A percentile compares a stretch with the other conserved stretches of the same genome.
Evolutionary conservation across 495 filamentous ascomycete genomes (phyloP).

Genomic region (Lindgomyces ingoldianus): DNA sequence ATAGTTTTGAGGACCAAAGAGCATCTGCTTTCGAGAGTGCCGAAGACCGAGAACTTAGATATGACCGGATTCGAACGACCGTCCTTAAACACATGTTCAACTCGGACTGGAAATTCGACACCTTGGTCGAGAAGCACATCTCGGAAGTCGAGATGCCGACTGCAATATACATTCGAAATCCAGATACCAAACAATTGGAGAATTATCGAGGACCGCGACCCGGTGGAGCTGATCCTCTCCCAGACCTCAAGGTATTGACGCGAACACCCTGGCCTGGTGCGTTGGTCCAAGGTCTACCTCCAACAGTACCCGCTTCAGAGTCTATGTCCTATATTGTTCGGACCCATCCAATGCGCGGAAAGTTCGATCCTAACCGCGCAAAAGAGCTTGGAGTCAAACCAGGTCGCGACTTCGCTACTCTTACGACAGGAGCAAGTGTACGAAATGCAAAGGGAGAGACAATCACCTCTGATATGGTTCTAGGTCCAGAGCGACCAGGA

Average conservation of each 20-base stretch:
- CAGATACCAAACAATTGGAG: slow-evolving; percentile 63
- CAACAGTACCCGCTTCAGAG: slow-evolving; percentile 60
- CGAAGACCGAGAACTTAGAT: slow-evolving; percentile 40
- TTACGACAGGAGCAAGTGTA: slow-evolving; percentile 56
- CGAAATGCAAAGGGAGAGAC: slow-evolving; percentile 56
- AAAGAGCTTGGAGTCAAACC: slow-evolving; percentile 57
- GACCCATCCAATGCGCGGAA: slow-evolving; percentile 71
- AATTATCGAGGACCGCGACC: slow-evolving; percentile 67
- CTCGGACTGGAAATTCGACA: slow-evolving; percentile 71
- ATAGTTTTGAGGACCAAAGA: slow-evolving; percentile 26
- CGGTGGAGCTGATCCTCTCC: slow-evolving; percentile 50
- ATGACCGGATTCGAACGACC: slow-evolving; percentile 56
- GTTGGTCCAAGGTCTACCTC: slow-evolving; percentile 61
- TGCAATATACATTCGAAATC: slow-evolving; percentile 67
- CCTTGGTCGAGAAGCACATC: slow-evolving; percentile 64
- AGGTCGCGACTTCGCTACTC: slow-evolving; percentile 52
- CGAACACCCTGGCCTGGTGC: slow-evolving; percentile 83
- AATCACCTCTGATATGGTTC: slow-evolving; percentile 67
- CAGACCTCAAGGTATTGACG: slow-evolving; percentile 72
- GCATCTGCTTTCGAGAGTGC: slow-evolving; percentile 24
- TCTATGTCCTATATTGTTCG: slow-evolving; percentile 85
- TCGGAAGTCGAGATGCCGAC: slow-evolving; percentile 67
- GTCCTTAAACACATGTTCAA: slow-evolving; percentile 81
- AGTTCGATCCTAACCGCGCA: slow-evolving; percentile 70
- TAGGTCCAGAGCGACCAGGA: slow-evolving; percentile 57